Base-by-base conservation (phyloP, 805 yeast species). In the Candida methanosorbosa region DNA sequence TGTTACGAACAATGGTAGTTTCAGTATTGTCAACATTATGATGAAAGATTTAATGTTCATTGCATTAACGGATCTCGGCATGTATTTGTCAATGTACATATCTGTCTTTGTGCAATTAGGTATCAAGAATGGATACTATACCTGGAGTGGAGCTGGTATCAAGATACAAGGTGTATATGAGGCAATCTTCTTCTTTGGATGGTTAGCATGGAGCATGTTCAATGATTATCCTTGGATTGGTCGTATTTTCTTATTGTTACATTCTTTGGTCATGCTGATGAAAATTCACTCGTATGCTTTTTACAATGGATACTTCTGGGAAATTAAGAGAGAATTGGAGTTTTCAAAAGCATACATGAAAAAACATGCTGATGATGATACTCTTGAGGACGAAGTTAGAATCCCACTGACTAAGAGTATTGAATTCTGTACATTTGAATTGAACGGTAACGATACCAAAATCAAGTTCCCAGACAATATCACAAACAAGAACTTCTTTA, bases 251-350 rank as follows among this genome's bases (percentile, higher is more conserved):
- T 59, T 92, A 41, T 72, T 85, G 39, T 63, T 92, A 34, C 98
- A 92, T 53, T 75, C 87, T 9, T 64, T 86, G 32, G 97, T 92
- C 2, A 64, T 87, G 43, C 54, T 94, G 46, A 92, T 92, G 99
- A 92, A 92, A 54, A 81, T 81, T 76, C 97, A 92, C 56, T 87
- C 97, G 2, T 92, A 79, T 54, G 85, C 85, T 2, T 87, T 83
- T 50, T 92, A 78, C 61, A 88, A 88, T 51, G 98, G 97, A 0
- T 86, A 90, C 53, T 61, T 92, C 39, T 84, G 94, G 87, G 60
- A 55, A 23, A 72, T 80, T 29, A 48, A 54, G 17, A 56, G 62
- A 13, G 90, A 83, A 49, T 59, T 80, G 29, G 46, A 63, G 3
- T 69, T 64, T 38, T 72, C 84, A 1, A 59, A 59, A 36, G 48